A percentile compares a stretch with the other conserved stretches of the same genome.
Conservation (phyloP, 805 yeast genomes). For the Pichia californica region DNA sequence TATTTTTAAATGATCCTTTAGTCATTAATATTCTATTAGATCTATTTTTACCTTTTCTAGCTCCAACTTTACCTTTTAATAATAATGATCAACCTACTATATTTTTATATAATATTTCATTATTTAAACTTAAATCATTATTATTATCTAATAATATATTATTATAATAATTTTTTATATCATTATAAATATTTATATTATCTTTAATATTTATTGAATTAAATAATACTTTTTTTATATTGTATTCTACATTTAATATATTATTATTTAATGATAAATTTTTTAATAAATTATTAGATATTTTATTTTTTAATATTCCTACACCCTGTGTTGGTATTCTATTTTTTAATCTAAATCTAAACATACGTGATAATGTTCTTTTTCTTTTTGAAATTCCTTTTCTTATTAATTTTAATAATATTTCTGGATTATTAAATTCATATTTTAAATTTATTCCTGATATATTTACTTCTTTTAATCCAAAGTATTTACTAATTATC, state of each 20-base stretch:
- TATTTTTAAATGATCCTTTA: constrained; percentile 6
- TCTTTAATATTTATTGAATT: not conserved
- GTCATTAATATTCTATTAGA: constrained; percentile 6
- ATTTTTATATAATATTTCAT: constrained; percentile 1
- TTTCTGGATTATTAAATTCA: too few species aligned
- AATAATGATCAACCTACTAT: constrained; percentile 2
- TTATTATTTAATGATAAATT: constrained; percentile 2
- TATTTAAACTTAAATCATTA: constrained; percentile 1
- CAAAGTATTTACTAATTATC: too few species aligned
- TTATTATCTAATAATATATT: not conserved
- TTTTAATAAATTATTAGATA: not conserved
- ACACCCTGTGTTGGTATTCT: not conserved
- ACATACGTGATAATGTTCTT: too few species aligned
- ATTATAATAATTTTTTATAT: constrained; percentile 3
- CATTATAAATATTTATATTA: not conserved
- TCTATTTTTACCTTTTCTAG: constrained; percentile 4
- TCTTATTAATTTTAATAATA: too few species aligned
- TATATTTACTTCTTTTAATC: too few species aligned
- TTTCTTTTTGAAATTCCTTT: too few species aligned
- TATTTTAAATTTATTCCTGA: too few species aligned
- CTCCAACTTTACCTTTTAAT: constrained; percentile 9
- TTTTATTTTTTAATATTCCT: not conserved
- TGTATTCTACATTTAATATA: constrained; percentile 2
- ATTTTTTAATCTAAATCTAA: constrained; percentile 6
- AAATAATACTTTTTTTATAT: constrained; percentile 1